These are phyloP conservation scores for Geosmithia flava DNA, from an alignment of 2,329 filamentous ascomycete species.

Conservation along the genomic window DNA sequence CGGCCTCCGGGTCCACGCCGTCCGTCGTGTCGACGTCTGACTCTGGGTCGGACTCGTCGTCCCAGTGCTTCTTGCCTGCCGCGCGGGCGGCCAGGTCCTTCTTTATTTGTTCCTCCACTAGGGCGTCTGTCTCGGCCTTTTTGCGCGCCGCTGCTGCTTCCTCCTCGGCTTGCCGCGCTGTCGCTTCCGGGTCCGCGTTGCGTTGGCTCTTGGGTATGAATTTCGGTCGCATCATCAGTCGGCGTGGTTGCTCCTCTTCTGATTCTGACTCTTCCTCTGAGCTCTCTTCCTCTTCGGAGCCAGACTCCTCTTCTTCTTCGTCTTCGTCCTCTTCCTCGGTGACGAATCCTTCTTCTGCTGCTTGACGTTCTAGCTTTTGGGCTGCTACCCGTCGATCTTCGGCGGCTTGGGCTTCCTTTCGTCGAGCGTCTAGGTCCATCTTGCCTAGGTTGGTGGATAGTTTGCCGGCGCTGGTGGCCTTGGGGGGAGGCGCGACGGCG, in stretches of 20 bases:
- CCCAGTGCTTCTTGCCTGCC: slow-evolving; percentile 76
- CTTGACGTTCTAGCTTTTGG: slow-evolving; percentile 28
- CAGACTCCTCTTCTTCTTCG: slow-evolving; percentile 20
- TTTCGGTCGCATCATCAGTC: slow-evolving; percentile 49
- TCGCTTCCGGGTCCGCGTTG: slow-evolving; percentile 15
- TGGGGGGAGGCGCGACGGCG: slow-evolving; percentile 39
- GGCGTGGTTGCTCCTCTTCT: slow-evolving; percentile 44
- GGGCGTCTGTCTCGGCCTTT: slow-evolving; percentile 54
- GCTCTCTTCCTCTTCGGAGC: slow-evolving; percentile 23
- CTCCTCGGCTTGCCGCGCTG: slow-evolving; percentile 34
- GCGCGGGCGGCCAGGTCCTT: slow-evolving; percentile 66
- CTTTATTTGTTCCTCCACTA: slow-evolving; percentile 82
- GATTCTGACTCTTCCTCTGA: slow-evolving; percentile 30
- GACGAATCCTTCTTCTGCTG: slow-evolving; percentile 50
- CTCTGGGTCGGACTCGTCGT: slow-evolving; percentile 58
- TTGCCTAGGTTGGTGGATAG: slow-evolving; percentile 41
- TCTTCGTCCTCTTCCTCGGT: slow-evolving; percentile 32
- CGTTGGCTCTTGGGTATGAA: slow-evolving; percentile 50
- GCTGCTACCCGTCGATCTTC: slow-evolving; percentile 34
- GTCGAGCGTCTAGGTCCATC: slow-evolving; percentile 36
- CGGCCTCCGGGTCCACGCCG: slow-evolving; percentile 72
- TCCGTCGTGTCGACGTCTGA: slow-evolving; percentile 83
- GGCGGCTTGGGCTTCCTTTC: slow-evolving; percentile 30
- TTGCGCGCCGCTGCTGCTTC: slow-evolving; percentile 51
- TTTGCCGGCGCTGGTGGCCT: slow-evolving; percentile 41